Percentiles rank a stretch among this genome's conserved stretches.
phyloP scores from a whole-genome alignment of 176 grass and related monocot genomes.

The Pontederia crassipes region DNA sequence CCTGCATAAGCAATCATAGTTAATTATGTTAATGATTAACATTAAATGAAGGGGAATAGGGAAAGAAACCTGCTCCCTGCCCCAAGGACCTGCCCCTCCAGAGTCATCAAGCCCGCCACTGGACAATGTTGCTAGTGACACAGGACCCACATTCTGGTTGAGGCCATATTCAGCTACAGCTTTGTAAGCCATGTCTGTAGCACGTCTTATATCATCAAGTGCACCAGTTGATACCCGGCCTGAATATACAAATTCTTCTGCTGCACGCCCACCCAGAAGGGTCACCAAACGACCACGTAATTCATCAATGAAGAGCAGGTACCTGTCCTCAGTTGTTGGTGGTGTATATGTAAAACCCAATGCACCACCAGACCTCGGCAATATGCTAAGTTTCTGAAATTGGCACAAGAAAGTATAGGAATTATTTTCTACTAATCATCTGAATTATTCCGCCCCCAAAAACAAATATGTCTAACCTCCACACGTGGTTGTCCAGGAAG shows the following conservation, averaged over 20 bases:
- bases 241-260: constrained; percentile 73
- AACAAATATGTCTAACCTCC: constrained; percentile 32
- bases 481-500: constrained; percentile 85
- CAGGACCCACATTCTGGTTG: constrained; percentile 69
- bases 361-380: constrained; percentile 93
- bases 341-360: constrained; percentile 86
- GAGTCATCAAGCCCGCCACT: constrained; percentile 87
- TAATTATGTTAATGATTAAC: not conserved
- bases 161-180: constrained; percentile 94
- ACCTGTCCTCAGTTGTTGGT: constrained; percentile 84
- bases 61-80: constrained; percentile 79
- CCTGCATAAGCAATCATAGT: constrained; percentile 36
- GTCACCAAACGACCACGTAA: constrained; percentile 85
- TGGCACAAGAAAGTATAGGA: not conserved
- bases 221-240: constrained; percentile 92
- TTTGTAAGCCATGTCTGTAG: constrained; percentile 98
- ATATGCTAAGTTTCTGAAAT: constrained; percentile 88
- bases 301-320: constrained; percentile 95
- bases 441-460: not conserved
- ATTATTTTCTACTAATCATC: constrained; percentile 12
- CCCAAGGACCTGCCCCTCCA: constrained; percentile 53
- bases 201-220: constrained; percentile 92
- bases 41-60: constrained; percentile 10
- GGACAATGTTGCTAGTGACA: constrained; percentile 80
- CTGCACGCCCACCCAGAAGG: constrained; percentile 84